Evolutionary conservation across 2,329 filamentous ascomycete genomes (phyloP).

Genomic region (Teratosphaeria zuluensis): DNA sequence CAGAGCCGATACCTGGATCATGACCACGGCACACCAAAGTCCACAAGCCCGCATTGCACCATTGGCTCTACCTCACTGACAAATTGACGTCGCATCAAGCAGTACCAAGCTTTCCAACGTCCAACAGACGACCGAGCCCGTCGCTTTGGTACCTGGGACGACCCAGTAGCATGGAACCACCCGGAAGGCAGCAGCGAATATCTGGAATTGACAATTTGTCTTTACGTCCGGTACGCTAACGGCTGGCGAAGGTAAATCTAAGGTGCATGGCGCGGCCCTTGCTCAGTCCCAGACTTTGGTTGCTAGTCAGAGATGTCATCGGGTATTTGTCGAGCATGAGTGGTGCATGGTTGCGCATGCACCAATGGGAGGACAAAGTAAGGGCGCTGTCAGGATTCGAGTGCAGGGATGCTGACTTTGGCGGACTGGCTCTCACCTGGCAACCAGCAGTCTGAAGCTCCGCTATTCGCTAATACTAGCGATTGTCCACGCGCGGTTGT

Average conservation of each 20-base stretch:
- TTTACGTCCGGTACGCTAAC: not conserved
- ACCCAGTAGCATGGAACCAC: not conserved
- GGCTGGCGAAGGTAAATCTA: not conserved
- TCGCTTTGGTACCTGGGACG: not conserved
- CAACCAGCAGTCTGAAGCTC: no score
- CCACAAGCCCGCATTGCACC: no score
- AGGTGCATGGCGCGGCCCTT: not conserved
- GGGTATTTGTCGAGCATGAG: not conserved
- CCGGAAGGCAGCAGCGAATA: not conserved
- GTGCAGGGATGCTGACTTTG: not conserved
- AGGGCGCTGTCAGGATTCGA: not conserved
- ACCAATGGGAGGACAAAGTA: not conserved
- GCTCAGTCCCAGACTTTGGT: not conserved
- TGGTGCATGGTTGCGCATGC: not conserved
- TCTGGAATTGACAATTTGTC: not conserved
- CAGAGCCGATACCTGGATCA: no score
- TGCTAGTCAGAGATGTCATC: no score
- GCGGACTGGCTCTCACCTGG: not conserved
- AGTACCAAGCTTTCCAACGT: not conserved
- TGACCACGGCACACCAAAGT: no score
- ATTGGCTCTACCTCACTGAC: not conserved
- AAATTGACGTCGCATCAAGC: not conserved
- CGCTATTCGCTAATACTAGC: no score
- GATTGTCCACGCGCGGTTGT: no score
- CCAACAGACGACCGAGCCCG: not conserved